A percentile compares a stretch with the other conserved stretches of the same genome.
phyloP scores from a whole-genome alignment of 2,329 filamentous ascomycete genomes.

The Ramichloridium luteum region DNA sequence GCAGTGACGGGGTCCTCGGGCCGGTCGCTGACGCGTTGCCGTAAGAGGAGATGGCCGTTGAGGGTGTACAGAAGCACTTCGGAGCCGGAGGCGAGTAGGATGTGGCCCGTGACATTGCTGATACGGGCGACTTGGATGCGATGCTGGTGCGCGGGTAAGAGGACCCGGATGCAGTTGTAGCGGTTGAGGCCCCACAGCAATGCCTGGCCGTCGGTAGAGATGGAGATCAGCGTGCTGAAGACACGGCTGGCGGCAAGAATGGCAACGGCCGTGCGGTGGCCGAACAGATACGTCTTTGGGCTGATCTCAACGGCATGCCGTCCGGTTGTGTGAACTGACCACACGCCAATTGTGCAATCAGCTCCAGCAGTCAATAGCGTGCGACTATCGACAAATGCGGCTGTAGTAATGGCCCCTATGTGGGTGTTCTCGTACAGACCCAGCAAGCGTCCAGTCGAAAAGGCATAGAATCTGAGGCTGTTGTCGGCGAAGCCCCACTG shows the following conservation, averaged over 20 bases:
- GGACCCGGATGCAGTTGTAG: conserved; percentile 57
- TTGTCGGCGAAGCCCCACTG: conserved; percentile 95
- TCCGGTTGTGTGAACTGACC: conserved; percentile 47
- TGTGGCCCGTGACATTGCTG: conserved; percentile 83
- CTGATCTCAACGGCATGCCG: conserved; percentile 65
- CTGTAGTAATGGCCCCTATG: conserved; percentile 73
- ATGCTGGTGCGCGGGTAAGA: conserved; percentile 12
- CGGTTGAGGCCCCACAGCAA: conserved; percentile 93
- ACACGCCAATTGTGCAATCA: conserved; percentile 82
- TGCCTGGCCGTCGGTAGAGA: conserved; percentile 67
- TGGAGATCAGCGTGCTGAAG: conserved; percentile 77
- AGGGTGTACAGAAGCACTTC: conserved; percentile 71
- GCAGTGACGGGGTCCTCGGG: conserved; percentile 59
- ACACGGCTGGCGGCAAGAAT: conserved; percentile 74
- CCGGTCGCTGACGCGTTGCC: conserved; percentile 64
- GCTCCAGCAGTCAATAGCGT: conserved; percentile 85
- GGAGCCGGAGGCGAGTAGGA: conserved; percentile 68
- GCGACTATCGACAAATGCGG: conserved; percentile 76
- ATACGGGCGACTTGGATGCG: conserved; percentile 61
- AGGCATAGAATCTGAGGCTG: conserved; percentile 79
- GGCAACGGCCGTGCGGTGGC: conserved; percentile 73
- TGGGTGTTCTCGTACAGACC: conserved; percentile 91
- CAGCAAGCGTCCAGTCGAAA: conserved; percentile 68
- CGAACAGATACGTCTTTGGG: conserved; percentile 71
- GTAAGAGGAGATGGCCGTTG: conserved; percentile 71